These are phyloP conservation scores for Trichophyton rubrum DNA, from an alignment of 2,329 filamentous ascomycete species.

Conservation along the genomic window DNA sequence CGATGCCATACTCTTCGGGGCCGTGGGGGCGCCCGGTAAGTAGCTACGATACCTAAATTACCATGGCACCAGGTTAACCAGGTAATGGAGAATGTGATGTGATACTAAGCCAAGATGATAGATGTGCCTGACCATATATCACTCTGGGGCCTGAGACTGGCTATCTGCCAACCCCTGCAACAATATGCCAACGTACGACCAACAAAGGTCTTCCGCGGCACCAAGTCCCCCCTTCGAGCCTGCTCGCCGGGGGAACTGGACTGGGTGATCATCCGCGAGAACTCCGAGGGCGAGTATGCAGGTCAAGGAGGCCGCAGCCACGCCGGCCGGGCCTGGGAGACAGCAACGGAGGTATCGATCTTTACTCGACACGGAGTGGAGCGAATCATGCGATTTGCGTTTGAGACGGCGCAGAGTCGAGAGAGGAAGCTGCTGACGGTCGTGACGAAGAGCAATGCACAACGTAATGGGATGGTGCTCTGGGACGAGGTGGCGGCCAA, in stretches of 20 bases:
- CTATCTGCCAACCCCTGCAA: conserved; percentile 44
- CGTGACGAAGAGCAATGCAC: conserved; percentile 45
- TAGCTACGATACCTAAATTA: neutral
- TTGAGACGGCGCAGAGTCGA: conserved; percentile 38
- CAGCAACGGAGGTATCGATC: conserved; percentile 41
- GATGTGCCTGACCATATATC: conserved; percentile 47
- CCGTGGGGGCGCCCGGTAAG: conserved; percentile 45
- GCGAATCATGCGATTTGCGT: conserved; percentile 42
- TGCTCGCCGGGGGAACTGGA: conserved; percentile 39
- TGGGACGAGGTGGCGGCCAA: conserved; percentile 43
- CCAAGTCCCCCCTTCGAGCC: conserved; percentile 38
- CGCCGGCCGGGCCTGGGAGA: conserved; percentile 40
- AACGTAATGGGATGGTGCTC: conserved; percentile 44
- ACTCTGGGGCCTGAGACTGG: conserved; percentile 44
- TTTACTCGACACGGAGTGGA: conserved; percentile 43
- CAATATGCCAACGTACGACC: conserved; percentile 47
- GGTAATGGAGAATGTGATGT: neutral
- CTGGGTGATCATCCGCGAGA: conserved; percentile 45
- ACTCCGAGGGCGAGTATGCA: conserved; percentile 44
- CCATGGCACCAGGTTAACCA: too few relatives aligned
- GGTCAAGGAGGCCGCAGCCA: conserved; percentile 44
- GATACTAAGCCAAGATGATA: conserved; percentile 11
- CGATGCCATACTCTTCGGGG: conserved; percentile 48
- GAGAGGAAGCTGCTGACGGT: conserved; percentile 40
- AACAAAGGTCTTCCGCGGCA: conserved; percentile 41